Base-by-base conservation (phyloP, 2,329 filamentous ascomycete species). In the Pseudocercospora pini-densiflorae region DNA sequence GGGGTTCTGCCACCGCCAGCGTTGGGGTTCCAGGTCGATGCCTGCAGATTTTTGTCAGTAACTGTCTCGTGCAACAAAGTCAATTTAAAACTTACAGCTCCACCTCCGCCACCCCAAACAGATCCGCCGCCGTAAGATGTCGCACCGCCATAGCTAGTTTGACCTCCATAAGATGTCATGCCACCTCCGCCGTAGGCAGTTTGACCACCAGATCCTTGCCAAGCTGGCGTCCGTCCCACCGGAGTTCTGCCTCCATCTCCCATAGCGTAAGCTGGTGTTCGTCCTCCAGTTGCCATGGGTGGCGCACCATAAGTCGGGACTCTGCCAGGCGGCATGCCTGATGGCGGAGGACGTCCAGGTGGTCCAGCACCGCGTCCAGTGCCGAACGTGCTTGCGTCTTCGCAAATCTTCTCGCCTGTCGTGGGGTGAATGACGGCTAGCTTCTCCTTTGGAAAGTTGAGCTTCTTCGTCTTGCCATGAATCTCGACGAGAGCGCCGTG, bases 391-490 rank as follows among this genome's bases (percentile, higher is more conserved):
- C 66, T 69, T 72, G 78, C 59, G 81, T 82, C 70, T 64, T 92
- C 88, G 71, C 94, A 90, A 68, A 97, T 90, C n/a, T 86, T 87
- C 63, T 89, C 87, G 54, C 93, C 94, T 3, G 91, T 94, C 63
- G 90, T 80, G 68, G 86, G 83, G 69, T 99, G 94, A 79, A 94
- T 94, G 81, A 96, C 91, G 24, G 87, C 88, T n/a, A 99, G 82
- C 64, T 90, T 88, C 10, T 91, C 89, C 77, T 96, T 96, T 21
- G 89, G 87, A 40, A 98, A 88, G 7, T 90, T 93, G 68, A 98
- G 88, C 16, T 92, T 91, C 84, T 97, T 98, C 81, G 90, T 92
- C 83, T 97, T 97, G 5, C 94, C 94, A 77, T 98, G 94, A 45
- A 99, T 83, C 80, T 99, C 95, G 49, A 99, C 91, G 69, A 94